Evolutionary conservation across 2,329 filamentous ascomycete genomes (phyloP).

Genomic region (Pseudogymnoascus sp.): DNA sequence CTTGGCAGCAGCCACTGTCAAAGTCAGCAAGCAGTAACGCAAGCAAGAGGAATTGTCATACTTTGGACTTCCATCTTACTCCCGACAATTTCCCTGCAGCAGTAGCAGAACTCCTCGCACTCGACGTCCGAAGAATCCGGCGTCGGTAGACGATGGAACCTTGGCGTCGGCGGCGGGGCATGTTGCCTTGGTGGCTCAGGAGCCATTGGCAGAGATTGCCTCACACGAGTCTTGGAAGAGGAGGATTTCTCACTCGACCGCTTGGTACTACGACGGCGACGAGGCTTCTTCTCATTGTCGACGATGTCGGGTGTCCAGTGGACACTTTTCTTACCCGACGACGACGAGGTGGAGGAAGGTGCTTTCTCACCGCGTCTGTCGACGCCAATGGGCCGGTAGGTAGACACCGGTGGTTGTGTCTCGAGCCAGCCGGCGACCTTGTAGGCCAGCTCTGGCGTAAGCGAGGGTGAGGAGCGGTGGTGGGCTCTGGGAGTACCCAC

Average conservation of each 20-base stretch:
- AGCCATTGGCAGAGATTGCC: slow-evolving; percentile 5
- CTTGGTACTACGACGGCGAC: neutral
- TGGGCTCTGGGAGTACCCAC: neutral
- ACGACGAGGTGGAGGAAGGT: neutral
- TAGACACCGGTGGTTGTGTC: slow-evolving; percentile 8
- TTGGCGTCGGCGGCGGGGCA: slow-evolving; percentile 21
- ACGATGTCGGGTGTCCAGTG: slow-evolving; percentile 18
- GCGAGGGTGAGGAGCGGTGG: neutral
- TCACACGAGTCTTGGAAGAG: neutral
- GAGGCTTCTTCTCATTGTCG: slow-evolving; percentile 14
- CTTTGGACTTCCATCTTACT: slow-evolving; percentile 1
- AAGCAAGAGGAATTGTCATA: slow-evolving; percentile 1
- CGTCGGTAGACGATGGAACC: slow-evolving; percentile 20
- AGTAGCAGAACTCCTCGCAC: slow-evolving; percentile 15
- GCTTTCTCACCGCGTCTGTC: neutral
- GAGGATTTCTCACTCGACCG: neutral
- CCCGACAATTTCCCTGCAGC: neutral
- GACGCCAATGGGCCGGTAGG: neutral
- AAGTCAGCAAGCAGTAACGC: slow-evolving; percentile 14
- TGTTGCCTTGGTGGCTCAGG: slow-evolving; percentile 15
- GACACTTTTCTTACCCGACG: slow-evolving; percentile 17
- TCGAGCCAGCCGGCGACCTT: slow-evolving; percentile 9
- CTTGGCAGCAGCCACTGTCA: slow-evolving; percentile 19
- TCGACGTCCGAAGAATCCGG: slow-evolving; percentile 21
- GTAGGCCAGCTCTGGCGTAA: neutral